Base-by-base conservation (phyloP, 1,139 yeast genomes). In the Hyphopichia fennica region DNA sequence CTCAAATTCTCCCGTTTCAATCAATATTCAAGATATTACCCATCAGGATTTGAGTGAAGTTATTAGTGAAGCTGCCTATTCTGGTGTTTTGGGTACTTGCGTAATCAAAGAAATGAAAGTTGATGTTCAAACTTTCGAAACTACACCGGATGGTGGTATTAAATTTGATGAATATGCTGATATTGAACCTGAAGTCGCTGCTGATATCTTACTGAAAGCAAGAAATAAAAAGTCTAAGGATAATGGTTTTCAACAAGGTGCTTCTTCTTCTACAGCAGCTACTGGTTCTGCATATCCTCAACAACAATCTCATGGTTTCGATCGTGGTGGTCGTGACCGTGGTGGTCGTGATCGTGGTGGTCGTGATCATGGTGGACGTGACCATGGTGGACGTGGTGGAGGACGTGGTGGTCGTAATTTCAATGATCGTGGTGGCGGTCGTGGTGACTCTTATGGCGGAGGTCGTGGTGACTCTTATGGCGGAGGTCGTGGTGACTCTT, bases 91-190 rank as follows among this genome's bases (percentile, higher is more conserved):
- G 53, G 91, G 88, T 16, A 86, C 86, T 1, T 79, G 89, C 39
- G 70, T 86, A 8, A 72, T 89, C n/a, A 79, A 81, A 48, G 76
- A 74, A 41, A 69, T 73, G 39, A 74, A 70, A 43, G 75, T 89
- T 15, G 89, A 87, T 55, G 67, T 87, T 16, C 95, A 86, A 57
- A 77, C 87, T 1, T 90, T 86, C 58, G 87, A 87, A 56, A 75
- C 73, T 30, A 75, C 84, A 1, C 66, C 80, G 0, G 84, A 81
- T 50, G 90, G 89, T n/a, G 81, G 81, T 1, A 80, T 90, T 27
- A 81, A 83, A 51, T 90, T 86, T 59, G 96, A 88, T 54, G 96
- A 90, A 56, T 90, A 89, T 56, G 76, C 86, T 4, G 78, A 79
- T 42, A 73, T 88, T 17, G 82, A 83, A 7, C 69, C 82, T 4